Percentiles rank a stretch among this genome's conserved stretches.
Evolutionary conservation across 1,284 basidiomycete genomes (phyloP).

Genomic region (Ceratobasidium sp.): DNA sequence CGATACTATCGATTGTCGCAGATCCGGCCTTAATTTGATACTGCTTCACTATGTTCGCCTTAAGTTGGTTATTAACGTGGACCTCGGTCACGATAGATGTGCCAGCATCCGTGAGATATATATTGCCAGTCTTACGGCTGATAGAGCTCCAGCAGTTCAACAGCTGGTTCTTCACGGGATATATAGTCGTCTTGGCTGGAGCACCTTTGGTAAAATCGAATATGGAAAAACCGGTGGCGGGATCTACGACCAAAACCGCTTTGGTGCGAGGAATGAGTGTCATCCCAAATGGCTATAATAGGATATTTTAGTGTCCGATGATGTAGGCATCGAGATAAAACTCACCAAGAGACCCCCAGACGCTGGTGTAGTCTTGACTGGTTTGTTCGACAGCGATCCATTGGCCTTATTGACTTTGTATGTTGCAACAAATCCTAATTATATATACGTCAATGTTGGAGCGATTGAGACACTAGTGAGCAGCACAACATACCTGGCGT

Average conservation of each 20-base stretch:
- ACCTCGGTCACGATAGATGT: constrained; percentile 62
- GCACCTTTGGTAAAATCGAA: constrained; percentile 56
- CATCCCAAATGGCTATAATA: constrained; percentile 62
- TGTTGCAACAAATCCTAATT: constrained; percentile 58
- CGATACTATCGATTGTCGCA: constrained; percentile 58
- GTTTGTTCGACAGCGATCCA: constrained; percentile 59
- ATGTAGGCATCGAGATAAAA: too few species aligned
- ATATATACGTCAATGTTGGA: constrained; percentile 10
- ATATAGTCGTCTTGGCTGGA: constrained; percentile 49
- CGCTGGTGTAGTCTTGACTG: constrained; percentile 51
- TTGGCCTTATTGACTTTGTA: constrained; percentile 58
- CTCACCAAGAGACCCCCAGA: not conserved
- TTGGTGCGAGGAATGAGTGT: constrained; percentile 61
- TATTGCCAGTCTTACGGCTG: constrained; percentile 61
- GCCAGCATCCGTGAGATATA: constrained; percentile 62
- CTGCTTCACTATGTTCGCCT: constrained; percentile 62
- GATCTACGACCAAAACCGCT: constrained; percentile 62
- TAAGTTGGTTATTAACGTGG: constrained; percentile 59
- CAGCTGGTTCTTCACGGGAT: constrained; percentile 56
- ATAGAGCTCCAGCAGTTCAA: constrained; percentile 64
- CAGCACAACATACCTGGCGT: constrained; percentile 54
- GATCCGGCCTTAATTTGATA: constrained; percentile 57
- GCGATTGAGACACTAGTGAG: not conserved
- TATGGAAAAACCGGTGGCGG: constrained; percentile 61
- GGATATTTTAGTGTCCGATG: constrained; percentile 52